phyloP scores from a whole-genome alignment of 352 stramenopile genomes.

The Phytophthora tubulina region DNA sequence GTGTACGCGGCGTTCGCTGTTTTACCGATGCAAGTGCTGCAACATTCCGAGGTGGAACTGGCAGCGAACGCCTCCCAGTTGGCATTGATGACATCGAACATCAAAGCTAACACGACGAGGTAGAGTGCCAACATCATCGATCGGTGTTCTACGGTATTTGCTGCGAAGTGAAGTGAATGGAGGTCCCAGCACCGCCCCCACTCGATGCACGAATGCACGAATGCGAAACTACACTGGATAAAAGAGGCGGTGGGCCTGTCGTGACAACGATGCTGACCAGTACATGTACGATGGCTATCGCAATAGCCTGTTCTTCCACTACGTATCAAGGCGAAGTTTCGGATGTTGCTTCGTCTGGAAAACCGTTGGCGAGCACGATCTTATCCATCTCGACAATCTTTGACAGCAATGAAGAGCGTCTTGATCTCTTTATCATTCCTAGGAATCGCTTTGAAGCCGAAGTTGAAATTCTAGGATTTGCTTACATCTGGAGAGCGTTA shows the following conservation, averaged over 20 bases:
- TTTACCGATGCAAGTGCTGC: slow-evolving; percentile 75
- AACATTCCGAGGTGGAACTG: slow-evolving; percentile 54
- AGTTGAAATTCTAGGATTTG: slow-evolving; percentile 5
- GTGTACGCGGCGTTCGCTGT: slow-evolving; percentile 58
- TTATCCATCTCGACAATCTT: slow-evolving; percentile 7
- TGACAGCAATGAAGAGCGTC: neutral
- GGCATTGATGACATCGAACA: slow-evolving; percentile 1
- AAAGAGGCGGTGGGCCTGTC: slow-evolving; percentile 15
- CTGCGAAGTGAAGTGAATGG: slow-evolving; percentile 12
- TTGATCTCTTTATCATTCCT: neutral
- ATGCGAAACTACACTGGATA: slow-evolving; percentile 23
- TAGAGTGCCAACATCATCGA: slow-evolving; percentile 5
- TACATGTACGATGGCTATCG: slow-evolving; percentile 1
- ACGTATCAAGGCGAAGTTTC: neutral
- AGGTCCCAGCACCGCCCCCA: neutral
- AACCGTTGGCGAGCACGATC: slow-evolving; percentile 8
- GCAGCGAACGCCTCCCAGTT: slow-evolving; percentile 31
- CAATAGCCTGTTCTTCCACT: slow-evolving; percentile 2
- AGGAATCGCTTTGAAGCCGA: neutral
- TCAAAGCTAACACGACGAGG: slow-evolving; percentile 2
- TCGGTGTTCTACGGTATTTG: slow-evolving; percentile 1
- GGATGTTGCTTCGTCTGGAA: slow-evolving; percentile 7
- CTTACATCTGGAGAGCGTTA: slow-evolving; percentile 3
- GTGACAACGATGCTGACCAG: slow-evolving; percentile 14
- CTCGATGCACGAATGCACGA: slow-evolving; percentile 11